Conservation (phyloP, 2,329 filamentous ascomycete species). For the Neofusicoccum sp. region DNA sequence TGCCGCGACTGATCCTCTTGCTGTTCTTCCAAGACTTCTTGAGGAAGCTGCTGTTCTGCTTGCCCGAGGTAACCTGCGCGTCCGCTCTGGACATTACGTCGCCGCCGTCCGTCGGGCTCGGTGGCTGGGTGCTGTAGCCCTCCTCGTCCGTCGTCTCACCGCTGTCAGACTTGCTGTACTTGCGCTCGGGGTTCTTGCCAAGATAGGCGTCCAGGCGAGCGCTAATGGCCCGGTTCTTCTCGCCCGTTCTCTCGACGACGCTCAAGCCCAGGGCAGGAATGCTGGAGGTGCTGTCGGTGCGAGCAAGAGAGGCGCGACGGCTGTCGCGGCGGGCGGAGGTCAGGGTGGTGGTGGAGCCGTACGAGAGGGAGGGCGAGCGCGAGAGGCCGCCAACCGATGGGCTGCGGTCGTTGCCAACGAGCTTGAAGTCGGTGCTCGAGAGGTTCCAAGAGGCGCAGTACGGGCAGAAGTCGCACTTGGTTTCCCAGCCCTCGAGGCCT, state of each 20-base stretch:
- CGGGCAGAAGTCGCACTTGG: constrained; percentile 47
- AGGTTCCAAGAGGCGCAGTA: constrained; percentile 44
- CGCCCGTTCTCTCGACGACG: constrained; percentile 26
- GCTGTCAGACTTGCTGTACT: constrained; percentile 19
- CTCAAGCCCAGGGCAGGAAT: constrained; percentile 25
- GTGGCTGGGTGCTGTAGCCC: constrained; percentile 26
- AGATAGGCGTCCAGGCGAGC: constrained; percentile 40
- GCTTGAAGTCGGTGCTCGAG: constrained; percentile 44
- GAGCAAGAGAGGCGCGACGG: constrained; percentile 36
- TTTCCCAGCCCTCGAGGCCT: constrained; percentile 50
- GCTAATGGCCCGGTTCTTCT: constrained; percentile 42
- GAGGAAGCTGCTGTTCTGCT: constrained; percentile 32
- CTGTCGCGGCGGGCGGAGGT: constrained; percentile 37
- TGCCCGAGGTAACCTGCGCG: constrained; percentile 24
- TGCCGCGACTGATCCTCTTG: constrained; percentile 34
- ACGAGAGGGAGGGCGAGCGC: constrained; percentile 38
- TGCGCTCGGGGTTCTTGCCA: constrained; percentile 20
- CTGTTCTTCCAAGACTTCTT: constrained; percentile 35
- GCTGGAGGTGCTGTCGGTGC: constrained; percentile 37
- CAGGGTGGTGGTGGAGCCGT: constrained; percentile 22
- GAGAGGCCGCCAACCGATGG: constrained; percentile 43
- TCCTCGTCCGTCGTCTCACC: constrained; percentile 27
- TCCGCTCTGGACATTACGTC: constrained; percentile 16
- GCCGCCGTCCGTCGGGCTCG: constrained; percentile 34
- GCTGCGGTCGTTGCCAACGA: constrained; percentile 42